phyloP scores from a whole-genome alignment of 208 protist genomes.

The Zelonia costaricensis region DNA sequence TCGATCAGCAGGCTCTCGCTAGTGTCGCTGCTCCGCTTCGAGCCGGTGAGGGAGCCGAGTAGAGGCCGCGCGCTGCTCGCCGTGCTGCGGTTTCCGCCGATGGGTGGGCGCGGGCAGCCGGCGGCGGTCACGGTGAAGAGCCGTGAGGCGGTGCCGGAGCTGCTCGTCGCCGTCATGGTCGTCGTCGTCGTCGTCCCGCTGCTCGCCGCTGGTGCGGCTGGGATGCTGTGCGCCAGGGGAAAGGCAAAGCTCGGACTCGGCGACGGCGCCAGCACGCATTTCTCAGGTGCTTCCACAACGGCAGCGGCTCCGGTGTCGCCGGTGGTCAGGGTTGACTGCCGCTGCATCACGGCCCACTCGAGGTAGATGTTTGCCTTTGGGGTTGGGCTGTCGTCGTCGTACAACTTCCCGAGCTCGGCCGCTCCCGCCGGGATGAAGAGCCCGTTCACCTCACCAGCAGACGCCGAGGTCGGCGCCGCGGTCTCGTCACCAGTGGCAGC shows the following conservation, averaged over 20 bases:
- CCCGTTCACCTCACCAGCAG: too few species aligned
- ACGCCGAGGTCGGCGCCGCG: too few species aligned
- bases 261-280: too few species aligned
- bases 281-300: too few species aligned
- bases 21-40: constrained; percentile 7
- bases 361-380: constrained; percentile 18
- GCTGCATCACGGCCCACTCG: constrained; percentile 23
- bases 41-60: constrained; percentile 4
- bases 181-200: neutral
- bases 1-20: constrained; percentile 7
- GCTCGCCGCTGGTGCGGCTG: neutral
- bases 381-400: constrained; percentile 24
- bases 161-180: constrained; percentile 6
- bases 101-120: constrained; percentile 5
- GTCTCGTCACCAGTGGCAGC: neutral
- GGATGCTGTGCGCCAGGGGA: neutral
- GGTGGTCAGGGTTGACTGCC: constrained; percentile 1
- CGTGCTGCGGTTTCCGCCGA: constrained; percentile 17
- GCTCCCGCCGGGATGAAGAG: too few species aligned
- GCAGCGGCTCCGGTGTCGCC: neutral
- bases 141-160: constrained; percentile 12
- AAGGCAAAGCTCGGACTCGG: too few species aligned
- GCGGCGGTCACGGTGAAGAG: neutral
- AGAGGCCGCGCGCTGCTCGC: constrained; percentile 11
- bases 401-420: too few species aligned